A percentile compares a stretch with the other conserved stretches of the same genome.
Conservation (phyloP, 768 basidiomycete species). For the Hericium erinaceus region DNA sequence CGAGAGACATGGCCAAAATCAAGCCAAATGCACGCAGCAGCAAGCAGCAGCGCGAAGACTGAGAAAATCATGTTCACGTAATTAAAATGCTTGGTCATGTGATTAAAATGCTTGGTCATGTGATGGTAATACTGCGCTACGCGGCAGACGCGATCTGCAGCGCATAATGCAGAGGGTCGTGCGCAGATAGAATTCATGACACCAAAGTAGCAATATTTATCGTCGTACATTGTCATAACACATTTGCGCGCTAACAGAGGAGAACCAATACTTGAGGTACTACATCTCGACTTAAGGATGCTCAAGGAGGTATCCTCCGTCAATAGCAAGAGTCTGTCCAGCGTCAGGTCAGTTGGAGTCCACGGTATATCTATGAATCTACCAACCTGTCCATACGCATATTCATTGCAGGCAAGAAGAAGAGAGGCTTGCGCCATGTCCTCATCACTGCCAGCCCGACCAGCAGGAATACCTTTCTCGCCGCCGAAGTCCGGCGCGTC, state of each 20-base stretch:
- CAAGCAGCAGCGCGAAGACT: neutral
- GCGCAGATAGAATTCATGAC: no score
- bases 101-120: no score
- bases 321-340: slow-evolving; percentile 16
- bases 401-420: slow-evolving; percentile 24
- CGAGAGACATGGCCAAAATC: neutral
- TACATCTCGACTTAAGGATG: slow-evolving; percentile 16
- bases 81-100: no score
- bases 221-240: no score
- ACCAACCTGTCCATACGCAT: slow-evolving; percentile 27
- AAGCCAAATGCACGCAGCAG: neutral
- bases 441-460: slow-evolving; percentile 25
- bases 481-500: slow-evolving; percentile 20
- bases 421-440: slow-evolving; percentile 28
- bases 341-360: no score
- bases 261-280: no score
- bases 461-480: slow-evolving; percentile 27
- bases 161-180: no score
- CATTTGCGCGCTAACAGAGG: no score
- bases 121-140: no score
- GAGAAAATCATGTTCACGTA: neutral
- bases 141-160: no score
- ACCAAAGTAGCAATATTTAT: no score
- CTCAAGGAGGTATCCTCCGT: slow-evolving; percentile 21
- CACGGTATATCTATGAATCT: no score